Conservation (phyloP, 1,284 basidiomycete genomes). For the Cutaneotrichosporon sp. region DNA sequence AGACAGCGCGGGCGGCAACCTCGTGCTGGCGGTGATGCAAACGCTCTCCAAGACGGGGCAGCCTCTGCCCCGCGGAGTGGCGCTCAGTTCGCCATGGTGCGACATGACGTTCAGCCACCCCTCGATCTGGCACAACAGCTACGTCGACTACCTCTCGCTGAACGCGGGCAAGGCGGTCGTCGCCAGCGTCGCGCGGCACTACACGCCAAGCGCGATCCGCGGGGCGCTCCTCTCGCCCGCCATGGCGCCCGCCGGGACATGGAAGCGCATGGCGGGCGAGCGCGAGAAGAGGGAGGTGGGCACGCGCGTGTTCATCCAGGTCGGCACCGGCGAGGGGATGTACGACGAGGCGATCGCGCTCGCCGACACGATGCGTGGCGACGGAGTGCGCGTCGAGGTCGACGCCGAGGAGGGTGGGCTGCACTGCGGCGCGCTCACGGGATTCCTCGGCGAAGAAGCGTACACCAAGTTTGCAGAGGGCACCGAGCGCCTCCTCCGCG, state of each 20-base stretch:
- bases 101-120: conserved; percentile 8
- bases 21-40: conserved; percentile 13
- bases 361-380: background rate
- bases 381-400: conserved; percentile 3
- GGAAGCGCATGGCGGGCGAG: conserved; percentile 20
- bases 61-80: conserved; percentile 9
- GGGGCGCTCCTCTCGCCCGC: conserved; percentile 1
- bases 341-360: conserved; percentile 3
- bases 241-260: background rate
- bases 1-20: conserved; percentile 22
- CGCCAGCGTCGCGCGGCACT: conserved; percentile 2
- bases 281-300: background rate
- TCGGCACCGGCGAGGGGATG: background rate
- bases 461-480: background rate
- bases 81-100: conserved; percentile 17
- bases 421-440: conserved; percentile 6
- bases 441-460: conserved; percentile 1
- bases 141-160: conserved; percentile 2
- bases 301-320: conserved; percentile 2
- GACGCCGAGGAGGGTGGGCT: conserved; percentile 2
- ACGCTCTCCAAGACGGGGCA: conserved; percentile 9
- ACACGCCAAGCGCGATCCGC: background rate
- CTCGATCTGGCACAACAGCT: background rate
- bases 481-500: background rate
- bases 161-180: conserved; percentile 1